These are phyloP conservation scores for Scalesia atractyloides DNA, from an alignment of 129 eudicot species.

Conservation along the genomic window DNA sequence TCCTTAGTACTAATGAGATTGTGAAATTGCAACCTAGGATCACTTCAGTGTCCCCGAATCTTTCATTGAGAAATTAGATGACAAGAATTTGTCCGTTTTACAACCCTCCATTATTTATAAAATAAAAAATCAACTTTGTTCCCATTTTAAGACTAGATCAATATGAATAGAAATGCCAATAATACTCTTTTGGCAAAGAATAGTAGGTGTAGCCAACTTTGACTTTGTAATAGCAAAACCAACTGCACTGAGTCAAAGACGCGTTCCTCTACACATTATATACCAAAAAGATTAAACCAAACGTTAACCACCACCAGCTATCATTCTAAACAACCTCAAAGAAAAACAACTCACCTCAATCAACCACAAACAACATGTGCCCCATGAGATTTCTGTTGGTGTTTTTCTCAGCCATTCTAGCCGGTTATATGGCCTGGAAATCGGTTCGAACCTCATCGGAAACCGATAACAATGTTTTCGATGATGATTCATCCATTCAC, in stretches of 20 bases:
- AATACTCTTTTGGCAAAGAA: constrained; percentile 12
- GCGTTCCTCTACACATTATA: constrained; percentile 17
- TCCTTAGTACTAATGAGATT: no score
- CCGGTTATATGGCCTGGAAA: constrained; percentile 70
- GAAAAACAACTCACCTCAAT: not conserved
- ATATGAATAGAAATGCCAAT: not conserved
- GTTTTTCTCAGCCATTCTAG: constrained; percentile 72
- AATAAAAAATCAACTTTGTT: not conserved
- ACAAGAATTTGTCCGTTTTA: no score
- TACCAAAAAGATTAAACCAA: constrained; percentile 6
- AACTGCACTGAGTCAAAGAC: constrained; percentile 25
- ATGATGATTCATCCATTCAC: constrained; percentile 35
- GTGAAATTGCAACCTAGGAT: no score
- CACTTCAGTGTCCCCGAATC: no score
- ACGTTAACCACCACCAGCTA: constrained; percentile 11
- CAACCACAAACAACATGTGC: constrained; percentile 44
- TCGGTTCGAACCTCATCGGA: constrained; percentile 38
- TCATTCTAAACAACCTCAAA: constrained; percentile 19
- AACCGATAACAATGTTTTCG: constrained; percentile 8
- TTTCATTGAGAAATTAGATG: no score
- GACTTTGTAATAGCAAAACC: constrained; percentile 42
- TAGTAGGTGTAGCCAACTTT: constrained; percentile 41
- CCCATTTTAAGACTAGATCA: not conserved
- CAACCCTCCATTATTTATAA: no score
- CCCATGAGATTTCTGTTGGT: constrained; percentile 77